Base-by-base conservation (phyloP, 495 filamentous ascomycete species). In the Xylaria venustula region DNA sequence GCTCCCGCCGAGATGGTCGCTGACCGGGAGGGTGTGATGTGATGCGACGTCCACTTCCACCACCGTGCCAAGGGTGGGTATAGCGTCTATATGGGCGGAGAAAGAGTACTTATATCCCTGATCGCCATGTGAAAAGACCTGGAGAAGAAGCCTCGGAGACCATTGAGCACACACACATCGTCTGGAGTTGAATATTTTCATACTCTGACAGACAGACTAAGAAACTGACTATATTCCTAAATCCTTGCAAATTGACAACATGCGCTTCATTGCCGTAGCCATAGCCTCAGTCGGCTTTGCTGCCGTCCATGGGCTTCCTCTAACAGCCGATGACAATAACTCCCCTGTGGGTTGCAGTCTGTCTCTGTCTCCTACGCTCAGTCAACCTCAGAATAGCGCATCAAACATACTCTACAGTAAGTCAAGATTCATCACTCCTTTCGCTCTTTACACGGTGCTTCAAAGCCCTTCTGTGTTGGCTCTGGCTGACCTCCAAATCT, bases 341-440 rank as follows among this genome's bases (percentile, higher is more conserved):
- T n/a, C n/a, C n/a, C n/a, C 30, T 34, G 30, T 34, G 11, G 30
- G 30, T 34, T 30, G 19, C 56, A 2, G 56, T 45, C 2, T 59
- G 56, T 25, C 56, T n/a, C 56, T 59, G 0, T n/a, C 15, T 9
- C 46, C 56, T 17, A 59, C 56, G 14, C 34, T 50, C 3, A 8
- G 7, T 34, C 34, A 49, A n/a, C 46, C 47, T 7, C 34, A 51
- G 25, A 51, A 59, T 32, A 25, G 46, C 1, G 34, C 46, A 0
- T 26, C 32, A 8, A 51, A 41, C 46, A 59, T 59, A 20, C 45
- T 59, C 20, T 50, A 41, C 20, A 37, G 56, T 59, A 59, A 44
- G 54, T 5, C 26, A 1, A 46, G 6, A 42, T 20, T 1, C 6
- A 4, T 15, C 14, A 34, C 19, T 12, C n/a, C 0, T 19, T 22